Evolutionary conservation across 345 rosid genomes (phyloP).

Genomic region (Eucalyptus guilfoylei): DNA sequence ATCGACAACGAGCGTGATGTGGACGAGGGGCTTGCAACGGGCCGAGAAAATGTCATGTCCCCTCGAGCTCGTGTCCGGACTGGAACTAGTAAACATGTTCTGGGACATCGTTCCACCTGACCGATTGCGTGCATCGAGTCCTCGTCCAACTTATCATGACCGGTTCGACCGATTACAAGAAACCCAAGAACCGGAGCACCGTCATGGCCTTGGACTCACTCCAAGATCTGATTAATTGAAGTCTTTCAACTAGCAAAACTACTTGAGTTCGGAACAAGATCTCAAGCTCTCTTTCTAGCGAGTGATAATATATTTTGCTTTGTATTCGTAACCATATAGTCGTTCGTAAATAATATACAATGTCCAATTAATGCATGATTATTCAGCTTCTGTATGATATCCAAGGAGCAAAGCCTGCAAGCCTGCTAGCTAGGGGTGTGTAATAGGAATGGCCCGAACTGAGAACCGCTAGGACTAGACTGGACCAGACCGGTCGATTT

Average conservation of each 20-base stretch:
- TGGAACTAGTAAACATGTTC: conserved; percentile 16
- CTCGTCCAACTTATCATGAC: conserved; percentile 11
- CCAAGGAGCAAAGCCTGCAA: too few species aligned
- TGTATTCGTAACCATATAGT: too few species aligned
- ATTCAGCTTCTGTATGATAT: too few species aligned
- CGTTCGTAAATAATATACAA: too few species aligned
- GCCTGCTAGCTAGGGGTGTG: accelerated
- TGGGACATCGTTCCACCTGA: conserved; percentile 35
- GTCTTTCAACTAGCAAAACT: not conserved
- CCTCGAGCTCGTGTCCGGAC: conserved; percentile 26
- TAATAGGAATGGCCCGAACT: accelerated
- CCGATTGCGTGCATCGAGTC: conserved; percentile 10
- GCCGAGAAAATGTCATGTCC: conserved; percentile 16
- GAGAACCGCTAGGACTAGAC: accelerated
- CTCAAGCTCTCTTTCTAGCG: too few species aligned
- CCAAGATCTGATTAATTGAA: not conserved
- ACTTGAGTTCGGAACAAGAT: too few species aligned
- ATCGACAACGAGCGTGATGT: conserved; percentile 23
- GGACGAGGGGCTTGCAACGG: conserved; percentile 41
- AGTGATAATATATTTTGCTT: too few species aligned
- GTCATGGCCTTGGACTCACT: conserved; percentile 16
- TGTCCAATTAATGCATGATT: too few species aligned
- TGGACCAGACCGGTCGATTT: accelerated
- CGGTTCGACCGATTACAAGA: conserved; percentile 8
- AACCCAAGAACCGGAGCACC: conserved; percentile 37